Evolutionary conservation across 495 filamentous ascomycete species (phyloP).

Genomic region (Neurospora sp.): DNA sequence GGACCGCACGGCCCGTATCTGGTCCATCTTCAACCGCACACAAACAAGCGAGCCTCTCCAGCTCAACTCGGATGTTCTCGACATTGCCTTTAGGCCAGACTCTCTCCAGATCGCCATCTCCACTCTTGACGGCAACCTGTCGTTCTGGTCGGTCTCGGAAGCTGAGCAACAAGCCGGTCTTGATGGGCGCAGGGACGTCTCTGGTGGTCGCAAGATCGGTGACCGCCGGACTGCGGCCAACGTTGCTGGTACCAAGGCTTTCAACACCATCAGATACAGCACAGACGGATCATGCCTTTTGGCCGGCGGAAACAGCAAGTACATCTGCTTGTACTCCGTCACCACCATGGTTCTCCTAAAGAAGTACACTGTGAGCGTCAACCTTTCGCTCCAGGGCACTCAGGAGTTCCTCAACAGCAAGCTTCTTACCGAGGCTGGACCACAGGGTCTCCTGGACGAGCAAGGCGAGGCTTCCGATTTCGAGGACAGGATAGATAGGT

Average conservation of each 20-base stretch:
- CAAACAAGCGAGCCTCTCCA: conserved; percentile 92
- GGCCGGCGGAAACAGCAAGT: conserved; percentile 91
- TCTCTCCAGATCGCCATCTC: conserved; percentile 84
- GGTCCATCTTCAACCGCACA: conserved; percentile 86
- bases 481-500: conserved; percentile 71
- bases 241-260: conserved; percentile 76
- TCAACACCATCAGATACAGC: conserved; percentile 79
- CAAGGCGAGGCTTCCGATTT: conserved; percentile 82
- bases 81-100: conserved; percentile 80
- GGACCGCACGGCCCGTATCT: conserved; percentile 90
- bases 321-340: conserved; percentile 91
- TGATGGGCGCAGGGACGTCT: conserved; percentile 84
- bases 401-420: conserved; percentile 94
- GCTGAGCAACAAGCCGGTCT: conserved; percentile 71
- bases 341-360: conserved; percentile 81
- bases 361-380: conserved; percentile 89
- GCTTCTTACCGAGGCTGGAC: conserved; percentile 82
- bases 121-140: conserved; percentile 84
- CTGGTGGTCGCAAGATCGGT: conserved; percentile 75
- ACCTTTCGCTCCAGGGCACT: conserved; percentile 86
- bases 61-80: conserved; percentile 80
- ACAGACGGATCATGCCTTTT: conserved; percentile 84
- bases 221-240: conserved; percentile 89
- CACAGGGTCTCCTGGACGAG: conserved; percentile 69
- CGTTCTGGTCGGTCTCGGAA: conserved; percentile 88